A percentile compares a stretch with the other conserved stretches of the same genome.
Evolutionary conservation across 83 land plant genomes (phyloP).

Genomic region (Diphasiastrum complanatum): DNA sequence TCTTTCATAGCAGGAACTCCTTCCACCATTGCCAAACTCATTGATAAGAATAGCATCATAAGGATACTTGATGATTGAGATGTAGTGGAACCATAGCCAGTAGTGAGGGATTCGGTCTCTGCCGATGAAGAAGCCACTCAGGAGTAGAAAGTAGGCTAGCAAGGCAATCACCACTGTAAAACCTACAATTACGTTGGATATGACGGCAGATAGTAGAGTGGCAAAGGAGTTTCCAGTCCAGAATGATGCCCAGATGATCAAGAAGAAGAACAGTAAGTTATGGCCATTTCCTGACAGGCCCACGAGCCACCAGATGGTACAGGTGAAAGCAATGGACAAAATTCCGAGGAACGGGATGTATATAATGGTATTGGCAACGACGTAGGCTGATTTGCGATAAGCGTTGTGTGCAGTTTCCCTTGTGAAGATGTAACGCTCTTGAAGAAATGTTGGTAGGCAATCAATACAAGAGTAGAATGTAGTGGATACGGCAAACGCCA

Average conservation of each 20-base stretch:
- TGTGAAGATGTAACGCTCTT: conserved; percentile 79
- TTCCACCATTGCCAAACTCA: conserved; percentile 22
- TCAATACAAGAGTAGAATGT: conserved; percentile 83
- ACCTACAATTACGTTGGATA: conserved; percentile 58
- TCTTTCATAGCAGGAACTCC: conserved; percentile 14
- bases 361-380: conserved; percentile 52
- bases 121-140: conserved; percentile 73
- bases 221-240: conserved; percentile 75
- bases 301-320: conserved; percentile 62
- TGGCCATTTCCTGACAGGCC: conserved; percentile 54
- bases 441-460: conserved; percentile 68
- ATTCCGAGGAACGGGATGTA: conserved; percentile 48
- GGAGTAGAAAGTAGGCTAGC: conserved; percentile 62
- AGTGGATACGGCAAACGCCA: conserved; percentile 76
- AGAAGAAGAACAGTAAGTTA: conserved; percentile 53
- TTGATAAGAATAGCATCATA: conserved; percentile 34
- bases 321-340: conserved; percentile 51
- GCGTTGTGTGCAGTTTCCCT: conserved; percentile 78
- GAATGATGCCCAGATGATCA: conserved; percentile 57
- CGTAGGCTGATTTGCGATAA: conserved; percentile 66
- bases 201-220: conserved; percentile 60
- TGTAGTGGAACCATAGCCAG: conserved; percentile 84
- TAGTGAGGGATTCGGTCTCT: conserved; percentile 57
- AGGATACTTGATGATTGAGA: conserved; percentile 26
- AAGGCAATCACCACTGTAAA: conserved; percentile 62